A percentile compares a stretch with the other conserved stretches of the same genome.
These are phyloP conservation scores for Exobasidium cylindrosporum DNA, from an alignment of 1,284 basidiomycete species.

Conservation along the genomic window DNA sequence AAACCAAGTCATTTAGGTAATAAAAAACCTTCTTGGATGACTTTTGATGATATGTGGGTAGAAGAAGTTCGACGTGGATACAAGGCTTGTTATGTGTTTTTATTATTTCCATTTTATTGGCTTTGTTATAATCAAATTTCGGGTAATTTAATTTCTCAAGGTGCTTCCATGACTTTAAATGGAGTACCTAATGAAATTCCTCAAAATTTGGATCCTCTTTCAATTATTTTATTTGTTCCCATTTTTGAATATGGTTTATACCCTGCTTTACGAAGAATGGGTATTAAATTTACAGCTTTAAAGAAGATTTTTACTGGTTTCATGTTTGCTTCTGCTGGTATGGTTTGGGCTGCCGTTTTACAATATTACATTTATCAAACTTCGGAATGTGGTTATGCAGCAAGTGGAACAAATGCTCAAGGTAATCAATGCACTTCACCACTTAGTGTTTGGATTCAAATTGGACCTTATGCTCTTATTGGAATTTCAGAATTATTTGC, in stretches of 20 bases:
- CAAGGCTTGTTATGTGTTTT: constrained; percentile 79
- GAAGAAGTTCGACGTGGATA: constrained; percentile 77
- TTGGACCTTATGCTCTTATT: constrained; percentile 58
- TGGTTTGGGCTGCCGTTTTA: constrained; percentile 66
- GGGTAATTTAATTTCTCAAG: constrained; percentile 68
- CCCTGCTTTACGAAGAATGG: constrained; percentile 66
- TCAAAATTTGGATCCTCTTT: constrained; percentile 73
- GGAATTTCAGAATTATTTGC: constrained; percentile 69
- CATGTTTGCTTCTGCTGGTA: constrained; percentile 59
- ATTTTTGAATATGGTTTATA: constrained; percentile 64
- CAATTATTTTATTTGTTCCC: constrained; percentile 58
- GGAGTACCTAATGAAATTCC: constrained; percentile 75
- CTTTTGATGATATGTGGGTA: constrained; percentile 63
- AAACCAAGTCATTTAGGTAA: constrained; percentile 63
- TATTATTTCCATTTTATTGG: constrained; percentile 64
- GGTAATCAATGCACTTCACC: neutral
- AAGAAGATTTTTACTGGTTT: constrained; percentile 73
- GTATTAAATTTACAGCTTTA: constrained; percentile 64
- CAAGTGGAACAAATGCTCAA: constrained; percentile 18
- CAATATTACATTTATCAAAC: constrained; percentile 59
- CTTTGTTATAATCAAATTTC: constrained; percentile 59
- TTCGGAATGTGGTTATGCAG: constrained; percentile 61
- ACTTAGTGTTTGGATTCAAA: constrained; percentile 57
- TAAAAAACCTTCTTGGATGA: constrained; percentile 57
- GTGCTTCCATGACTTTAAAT: constrained; percentile 61